Conservation (phyloP, 495 filamentous ascomycete species). For the Penicillium egyptiacum region DNA sequence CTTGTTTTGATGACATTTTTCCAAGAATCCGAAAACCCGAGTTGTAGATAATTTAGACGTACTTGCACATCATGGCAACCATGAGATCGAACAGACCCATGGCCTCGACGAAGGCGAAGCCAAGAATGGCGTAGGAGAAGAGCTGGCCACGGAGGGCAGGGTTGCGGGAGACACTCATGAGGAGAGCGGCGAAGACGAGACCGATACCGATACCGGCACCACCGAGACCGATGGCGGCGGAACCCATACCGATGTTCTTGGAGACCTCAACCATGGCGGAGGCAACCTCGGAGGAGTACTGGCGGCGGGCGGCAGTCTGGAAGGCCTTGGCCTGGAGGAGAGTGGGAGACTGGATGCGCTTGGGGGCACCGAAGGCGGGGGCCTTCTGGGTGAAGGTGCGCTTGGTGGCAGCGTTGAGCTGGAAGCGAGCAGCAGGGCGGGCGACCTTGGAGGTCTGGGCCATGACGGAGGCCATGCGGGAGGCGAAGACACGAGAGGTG, state of each 20-base stretch:
- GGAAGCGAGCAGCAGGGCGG: slow-evolving; percentile 64
- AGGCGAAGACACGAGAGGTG: slow-evolving; percentile 68
- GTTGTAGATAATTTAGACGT: slow-evolving; percentile 41
- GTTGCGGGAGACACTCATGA: slow-evolving; percentile 84
- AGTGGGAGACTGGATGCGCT: slow-evolving; percentile 64
- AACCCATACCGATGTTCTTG: slow-evolving; percentile 84
- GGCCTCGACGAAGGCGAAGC: slow-evolving; percentile 92
- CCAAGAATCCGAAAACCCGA: slow-evolving; percentile 15
- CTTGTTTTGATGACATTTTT: slow-evolving; percentile 21
- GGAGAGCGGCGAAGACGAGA: slow-evolving; percentile 84
- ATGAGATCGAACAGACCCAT: slow-evolving; percentile 92
- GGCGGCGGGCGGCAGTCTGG: slow-evolving; percentile 58
- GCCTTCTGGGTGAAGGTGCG: slow-evolving; percentile 61
- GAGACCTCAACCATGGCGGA: slow-evolving; percentile 83
- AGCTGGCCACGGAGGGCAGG: slow-evolving; percentile 85
- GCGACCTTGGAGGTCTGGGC: slow-evolving; percentile 68
- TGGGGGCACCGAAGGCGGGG: slow-evolving; percentile 55
- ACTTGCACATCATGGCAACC: slow-evolving; percentile 87
- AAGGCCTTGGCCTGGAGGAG: slow-evolving; percentile 63
- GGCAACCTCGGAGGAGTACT: slow-evolving; percentile 80
- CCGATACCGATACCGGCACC: slow-evolving; percentile 93
- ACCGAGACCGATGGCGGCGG: slow-evolving; percentile 83
- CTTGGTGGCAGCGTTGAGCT: slow-evolving; percentile 62
- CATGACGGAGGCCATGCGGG: slow-evolving; percentile 73
- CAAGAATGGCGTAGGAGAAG: slow-evolving; percentile 91